Evolutionary conservation across 306 rosid genomes (phyloP).

Genomic region (Cajanus cajan): DNA sequence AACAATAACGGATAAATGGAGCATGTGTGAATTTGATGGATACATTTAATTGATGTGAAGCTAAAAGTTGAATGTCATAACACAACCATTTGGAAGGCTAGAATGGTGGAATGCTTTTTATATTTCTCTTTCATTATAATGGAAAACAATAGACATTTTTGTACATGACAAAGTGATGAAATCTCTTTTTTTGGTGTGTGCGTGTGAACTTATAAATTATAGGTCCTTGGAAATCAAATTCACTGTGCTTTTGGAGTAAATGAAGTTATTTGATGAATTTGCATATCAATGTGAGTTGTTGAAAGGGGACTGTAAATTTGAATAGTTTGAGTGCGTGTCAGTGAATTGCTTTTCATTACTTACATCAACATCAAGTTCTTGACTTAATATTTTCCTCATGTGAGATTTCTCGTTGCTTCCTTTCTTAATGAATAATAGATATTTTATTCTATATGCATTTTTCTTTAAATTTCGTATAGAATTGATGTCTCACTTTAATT

Average conservation of each 20-base stretch:
- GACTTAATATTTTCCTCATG: neutral
- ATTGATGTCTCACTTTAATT: conserved; percentile 13
- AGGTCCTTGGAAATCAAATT: neutral
- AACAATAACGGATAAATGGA: neutral
- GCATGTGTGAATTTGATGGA: neutral
- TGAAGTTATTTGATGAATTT: neutral
- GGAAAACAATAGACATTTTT: neutral
- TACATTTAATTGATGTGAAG: neutral
- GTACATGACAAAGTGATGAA: neutral
- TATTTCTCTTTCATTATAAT: neutral
- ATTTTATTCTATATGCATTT: neutral
- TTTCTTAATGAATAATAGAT: neutral
- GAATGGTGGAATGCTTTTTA: neutral
- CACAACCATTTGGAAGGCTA: neutral
- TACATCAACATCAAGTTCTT: neutral
- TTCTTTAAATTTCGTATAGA: neutral
- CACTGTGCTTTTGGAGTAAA: neutral
- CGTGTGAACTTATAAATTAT: neutral
- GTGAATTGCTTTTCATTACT: neutral
- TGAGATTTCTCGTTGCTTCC: neutral
- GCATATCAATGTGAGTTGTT: neutral
- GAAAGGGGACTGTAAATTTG: neutral
- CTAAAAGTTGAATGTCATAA: neutral
- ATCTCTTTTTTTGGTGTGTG: neutral
- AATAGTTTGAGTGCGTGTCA: neutral